phyloP scores from a whole-genome alignment of 129 eudicot genomes.

The Tagetes patula region DNA sequence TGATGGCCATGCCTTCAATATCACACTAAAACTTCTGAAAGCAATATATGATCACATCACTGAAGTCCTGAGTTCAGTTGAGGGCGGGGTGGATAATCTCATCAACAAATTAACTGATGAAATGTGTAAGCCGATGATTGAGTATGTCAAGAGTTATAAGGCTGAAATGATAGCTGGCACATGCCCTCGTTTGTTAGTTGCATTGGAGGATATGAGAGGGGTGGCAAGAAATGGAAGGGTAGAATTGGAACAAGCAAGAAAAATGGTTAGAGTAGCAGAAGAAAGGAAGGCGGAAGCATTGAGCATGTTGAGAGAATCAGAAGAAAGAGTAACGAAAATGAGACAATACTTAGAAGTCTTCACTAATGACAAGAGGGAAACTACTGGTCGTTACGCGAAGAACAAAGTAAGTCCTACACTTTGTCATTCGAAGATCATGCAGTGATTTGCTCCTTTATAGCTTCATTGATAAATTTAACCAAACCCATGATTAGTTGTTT shows the following conservation, averaged over 20 bases:
- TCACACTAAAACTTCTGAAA: slow-evolving; percentile 54
- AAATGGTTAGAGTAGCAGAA: slow-evolving; percentile 47
- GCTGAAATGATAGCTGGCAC: slow-evolving; percentile 56
- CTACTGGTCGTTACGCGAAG: slow-evolving; percentile 26
- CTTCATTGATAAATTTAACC: not conserved
- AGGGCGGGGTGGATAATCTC: slow-evolving; percentile 61
- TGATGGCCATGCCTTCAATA: slow-evolving; percentile 33
- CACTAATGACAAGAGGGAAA: slow-evolving; percentile 32
- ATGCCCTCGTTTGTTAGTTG: slow-evolving; percentile 43
- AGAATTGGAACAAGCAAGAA: slow-evolving; percentile 62
- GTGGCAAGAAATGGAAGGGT: slow-evolving; percentile 45
- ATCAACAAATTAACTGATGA: slow-evolving; percentile 42
- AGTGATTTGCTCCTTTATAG: slow-evolving; percentile 16
- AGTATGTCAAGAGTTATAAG: slow-evolving; percentile 52
- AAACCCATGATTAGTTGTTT: not conserved
- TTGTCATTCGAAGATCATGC: not conserved
- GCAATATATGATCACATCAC: slow-evolving; percentile 44
- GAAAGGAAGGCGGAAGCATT: slow-evolving; percentile 51
- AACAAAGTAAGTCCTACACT: slow-evolving; percentile 48
- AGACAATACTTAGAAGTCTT: slow-evolving; percentile 31
- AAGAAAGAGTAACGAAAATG: slow-evolving; percentile 45
- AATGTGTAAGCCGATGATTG: slow-evolving; percentile 66
- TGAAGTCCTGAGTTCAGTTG: slow-evolving; percentile 52
- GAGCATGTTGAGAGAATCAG: slow-evolving; percentile 55
- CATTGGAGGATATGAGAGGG: slow-evolving; percentile 60